Base-by-base conservation (phyloP, 1,284 basidiomycete genomes). In the Anthracocystis walkeri region DNA sequence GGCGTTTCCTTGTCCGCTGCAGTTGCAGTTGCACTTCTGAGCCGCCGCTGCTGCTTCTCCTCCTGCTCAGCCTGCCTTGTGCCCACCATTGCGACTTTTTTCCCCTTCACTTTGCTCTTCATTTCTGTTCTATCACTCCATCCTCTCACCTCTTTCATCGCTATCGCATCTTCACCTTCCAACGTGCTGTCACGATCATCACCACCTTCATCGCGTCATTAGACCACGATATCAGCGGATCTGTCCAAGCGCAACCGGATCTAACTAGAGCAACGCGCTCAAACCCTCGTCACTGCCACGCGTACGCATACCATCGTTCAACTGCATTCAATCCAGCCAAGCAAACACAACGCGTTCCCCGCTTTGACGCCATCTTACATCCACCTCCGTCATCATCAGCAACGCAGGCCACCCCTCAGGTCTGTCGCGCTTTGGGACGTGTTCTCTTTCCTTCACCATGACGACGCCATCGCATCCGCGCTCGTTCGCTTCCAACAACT, bases 401-500 rank as follows among this genome's bases (percentile, higher is more conserved):
- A 59, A 50, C 42, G 52, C 49, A 52, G 42, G 62, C 33, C 35
- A 31, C 20, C 31, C 38, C 40, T 25, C 51, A 4, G 38, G 50
- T 55, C 58, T 40, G 54, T 61, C 54, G 58, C 60, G 57, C 65
- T 58, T 56, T 58, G 16, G 38, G 60, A 45, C 53, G 53, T 60
- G 52, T 27, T 31, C 6, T 7, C 29, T 33, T 21, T 33, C 21
- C 33, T 12, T 21, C 66, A 52, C 20, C 38, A 75, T 75, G 72
- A 70, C 72, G 54, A 75, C 73, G 25, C 73, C 73, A n/a, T 76
- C 73, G 20, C 66, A 67, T 33, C 58, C 64, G 58, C 68, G 68
- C 44, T 66, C 60, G 49, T 64, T 76, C 23, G 60, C 66, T 44
- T 62, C 72, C 7, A 56, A 58, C 27, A 40, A 38, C 38, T 71